Base-by-base conservation (phyloP, 2,329 filamentous ascomycete species). In the Phialophora expanda region DNA sequence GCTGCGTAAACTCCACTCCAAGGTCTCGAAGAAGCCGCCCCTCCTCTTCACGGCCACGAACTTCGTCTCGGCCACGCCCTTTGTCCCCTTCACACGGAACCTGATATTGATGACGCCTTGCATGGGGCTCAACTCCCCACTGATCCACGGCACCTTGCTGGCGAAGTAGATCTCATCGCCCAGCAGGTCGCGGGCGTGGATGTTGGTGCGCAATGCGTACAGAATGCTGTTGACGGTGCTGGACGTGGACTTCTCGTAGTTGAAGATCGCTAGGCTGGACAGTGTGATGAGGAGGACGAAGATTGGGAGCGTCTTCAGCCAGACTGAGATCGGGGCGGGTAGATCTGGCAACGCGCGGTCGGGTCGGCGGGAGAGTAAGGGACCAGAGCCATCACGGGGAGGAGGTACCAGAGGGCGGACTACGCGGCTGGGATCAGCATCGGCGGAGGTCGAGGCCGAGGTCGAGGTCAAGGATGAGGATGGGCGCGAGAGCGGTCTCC, bases 221-320 rank as follows among this genome's bases (percentile, higher is more conserved):
- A 99, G 86, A 4, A 93, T 95, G 62, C 90, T 92, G 62, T 88
- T 88, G n/a, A 97, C 91, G 32, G 94, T 86, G 62, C 90, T 91
- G 28, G 89, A 92, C n/a, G 91, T 92, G 64, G 89, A 87, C 79
- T 97, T 97, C 78, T 99, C 94, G 86, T 99, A 98, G 85, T 99
- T 99, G 90, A 99, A 98, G 79, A 99, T 97, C 72, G 90, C 92
- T 66, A 96, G 81, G 71, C 89, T 89, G 71, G 89, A 90, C 62
- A 85, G 83, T 56, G 86, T 85, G 72, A 97, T 87, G 69, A 92
- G 82, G 69, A 86, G 78, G 61, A 90, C 76, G 84, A 98, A 98
- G 76, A 96, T 81, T 61, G 94, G 94, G 38, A 97, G 79, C 0
- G 92, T 92, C 73, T 86, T 86, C 62, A 84, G 76, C 90, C 90